These are phyloP conservation scores for Ensete ventricosum DNA, from an alignment of 176 grass and related monocot species.

Conservation along the genomic window DNA sequence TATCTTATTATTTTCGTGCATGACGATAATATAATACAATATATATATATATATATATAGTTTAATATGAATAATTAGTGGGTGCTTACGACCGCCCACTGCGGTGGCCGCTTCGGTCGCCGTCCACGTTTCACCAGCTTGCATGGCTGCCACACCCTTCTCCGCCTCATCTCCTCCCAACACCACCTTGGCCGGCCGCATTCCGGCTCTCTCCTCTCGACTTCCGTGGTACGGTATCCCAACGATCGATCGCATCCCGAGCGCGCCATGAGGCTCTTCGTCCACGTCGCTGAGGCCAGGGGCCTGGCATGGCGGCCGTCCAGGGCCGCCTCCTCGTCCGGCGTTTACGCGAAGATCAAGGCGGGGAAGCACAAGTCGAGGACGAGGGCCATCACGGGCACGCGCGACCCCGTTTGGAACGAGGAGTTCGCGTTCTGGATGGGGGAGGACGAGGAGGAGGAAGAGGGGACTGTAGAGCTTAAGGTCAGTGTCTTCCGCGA, in stretches of 20 bases:
- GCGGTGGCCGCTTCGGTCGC: background rate
- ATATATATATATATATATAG: too few relatives aligned
- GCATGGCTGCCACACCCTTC: background rate
- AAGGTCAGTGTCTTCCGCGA: constrained; percentile 48
- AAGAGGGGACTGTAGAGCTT: background rate
- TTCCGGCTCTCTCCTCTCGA: too few relatives aligned
- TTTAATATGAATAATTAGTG: too few relatives aligned
- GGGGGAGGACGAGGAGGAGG: constrained; percentile 15
- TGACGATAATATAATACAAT: too few relatives aligned
- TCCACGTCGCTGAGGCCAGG: constrained; percentile 51
- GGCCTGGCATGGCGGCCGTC: constrained; percentile 24
- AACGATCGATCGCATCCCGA: background rate
- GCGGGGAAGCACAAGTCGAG: constrained; percentile 40
- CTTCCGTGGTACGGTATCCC: background rate
- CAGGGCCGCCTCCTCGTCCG: background rate
- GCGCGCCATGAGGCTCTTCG: constrained; percentile 45
- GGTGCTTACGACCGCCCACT: background rate
- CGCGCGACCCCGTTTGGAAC: constrained; percentile 46
- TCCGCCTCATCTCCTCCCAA: too few relatives aligned
- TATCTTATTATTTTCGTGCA: too few relatives aligned
- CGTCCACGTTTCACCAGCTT: constrained; percentile 1
- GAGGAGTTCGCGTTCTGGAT: constrained; percentile 55
- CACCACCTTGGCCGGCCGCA: too few relatives aligned
- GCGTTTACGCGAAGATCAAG: constrained; percentile 57
- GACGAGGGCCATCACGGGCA: constrained; percentile 22